phyloP scores from a whole-genome alignment of 2,329 filamentous ascomycete species.

The Colletotrichum sublineola region DNA sequence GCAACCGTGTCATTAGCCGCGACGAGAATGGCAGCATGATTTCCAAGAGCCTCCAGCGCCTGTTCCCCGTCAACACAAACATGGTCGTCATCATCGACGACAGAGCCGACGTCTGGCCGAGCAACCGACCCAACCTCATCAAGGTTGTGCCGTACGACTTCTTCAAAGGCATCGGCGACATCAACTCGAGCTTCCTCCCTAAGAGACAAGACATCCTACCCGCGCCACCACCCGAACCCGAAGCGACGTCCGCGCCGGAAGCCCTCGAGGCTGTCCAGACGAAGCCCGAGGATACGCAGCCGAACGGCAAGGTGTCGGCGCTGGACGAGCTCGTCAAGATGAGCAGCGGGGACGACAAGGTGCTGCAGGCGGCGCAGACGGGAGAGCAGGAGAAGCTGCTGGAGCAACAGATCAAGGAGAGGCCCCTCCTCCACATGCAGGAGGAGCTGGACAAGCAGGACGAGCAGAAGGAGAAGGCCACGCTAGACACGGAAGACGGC shows the following conservation, averaged over 20 bases:
- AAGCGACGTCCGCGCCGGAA: slow-evolving; percentile 13
- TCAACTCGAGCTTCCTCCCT: slow-evolving; percentile 96
- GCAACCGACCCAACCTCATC: slow-evolving; percentile 91
- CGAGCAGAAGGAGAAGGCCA: slow-evolving; percentile 68
- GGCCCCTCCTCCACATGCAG: slow-evolving; percentile 92
- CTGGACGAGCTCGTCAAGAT: slow-evolving; percentile 84
- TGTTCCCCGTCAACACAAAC: slow-evolving; percentile 97
- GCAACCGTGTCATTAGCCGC: slow-evolving; percentile 93
- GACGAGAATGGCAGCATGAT: slow-evolving; percentile 96
- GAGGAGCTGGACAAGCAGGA: slow-evolving; percentile 90
- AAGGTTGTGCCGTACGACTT: slow-evolving; percentile 97
- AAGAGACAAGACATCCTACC: slow-evolving; percentile 74
- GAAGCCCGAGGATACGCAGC: neutral
- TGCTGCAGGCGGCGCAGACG: slow-evolving; percentile 79
- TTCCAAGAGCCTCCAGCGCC: slow-evolving; percentile 87
- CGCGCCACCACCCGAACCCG: slow-evolving; percentile 3
- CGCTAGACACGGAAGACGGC: slow-evolving; percentile 59
- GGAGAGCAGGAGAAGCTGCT: slow-evolving; percentile 90
- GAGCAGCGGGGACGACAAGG: slow-evolving; percentile 77
- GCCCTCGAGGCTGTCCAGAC: slow-evolving; percentile 3
- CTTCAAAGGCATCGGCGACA: slow-evolving; percentile 97
- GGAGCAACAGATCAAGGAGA: slow-evolving; percentile 88
- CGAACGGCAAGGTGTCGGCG: slow-evolving; percentile 55
- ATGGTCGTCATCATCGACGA: slow-evolving; percentile 99
- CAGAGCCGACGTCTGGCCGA: slow-evolving; percentile 92